These are phyloP conservation scores for Penicillium sp. DNA, from an alignment of 2,329 filamentous ascomycete genomes.

Conservation along the genomic window DNA sequence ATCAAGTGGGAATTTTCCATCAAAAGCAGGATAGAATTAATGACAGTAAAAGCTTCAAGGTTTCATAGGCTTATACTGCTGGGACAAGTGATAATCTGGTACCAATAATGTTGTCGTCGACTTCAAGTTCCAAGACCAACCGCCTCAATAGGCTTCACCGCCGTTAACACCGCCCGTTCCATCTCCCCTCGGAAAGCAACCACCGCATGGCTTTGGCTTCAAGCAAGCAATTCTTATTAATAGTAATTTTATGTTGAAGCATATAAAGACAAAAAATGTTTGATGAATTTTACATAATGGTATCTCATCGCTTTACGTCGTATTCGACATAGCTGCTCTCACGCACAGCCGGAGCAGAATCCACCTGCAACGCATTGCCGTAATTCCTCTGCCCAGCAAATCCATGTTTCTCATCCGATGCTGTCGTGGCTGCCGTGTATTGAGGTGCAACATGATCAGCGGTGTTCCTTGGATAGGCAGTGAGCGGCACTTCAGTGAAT, in stretches of 20 bases:
- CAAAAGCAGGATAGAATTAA: too few species aligned
- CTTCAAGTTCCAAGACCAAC: too few species aligned
- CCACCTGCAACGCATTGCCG: conserved; percentile 32
- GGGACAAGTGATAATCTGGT: too few species aligned
- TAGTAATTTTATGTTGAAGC: too few species aligned
- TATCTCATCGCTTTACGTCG: conserved; percentile 31
- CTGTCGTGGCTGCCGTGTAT: conserved; percentile 28
- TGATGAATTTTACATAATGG: background rate
- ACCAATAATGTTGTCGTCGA: too few species aligned
- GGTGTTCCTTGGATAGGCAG: conserved; percentile 27
- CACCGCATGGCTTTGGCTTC: too few species aligned
- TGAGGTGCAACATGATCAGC: conserved; percentile 24
- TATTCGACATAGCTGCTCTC: conserved; percentile 44
- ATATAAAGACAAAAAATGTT: background rate
- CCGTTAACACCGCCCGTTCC: too few species aligned
- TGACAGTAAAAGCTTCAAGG: too few species aligned
- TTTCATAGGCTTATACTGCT: too few species aligned
- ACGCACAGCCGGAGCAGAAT: conserved; percentile 24
- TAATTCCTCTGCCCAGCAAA: conserved; percentile 44
- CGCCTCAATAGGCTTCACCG: too few species aligned
- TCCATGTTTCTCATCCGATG: conserved; percentile 46
- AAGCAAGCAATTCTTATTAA: too few species aligned
- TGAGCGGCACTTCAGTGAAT: conserved; percentile 43
- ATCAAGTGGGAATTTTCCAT: too few species aligned
- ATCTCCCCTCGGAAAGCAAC: background rate